These are phyloP conservation scores for Clitocybe nebularis DNA, from an alignment of 1,284 basidiomycete species.

Conservation along the genomic window DNA sequence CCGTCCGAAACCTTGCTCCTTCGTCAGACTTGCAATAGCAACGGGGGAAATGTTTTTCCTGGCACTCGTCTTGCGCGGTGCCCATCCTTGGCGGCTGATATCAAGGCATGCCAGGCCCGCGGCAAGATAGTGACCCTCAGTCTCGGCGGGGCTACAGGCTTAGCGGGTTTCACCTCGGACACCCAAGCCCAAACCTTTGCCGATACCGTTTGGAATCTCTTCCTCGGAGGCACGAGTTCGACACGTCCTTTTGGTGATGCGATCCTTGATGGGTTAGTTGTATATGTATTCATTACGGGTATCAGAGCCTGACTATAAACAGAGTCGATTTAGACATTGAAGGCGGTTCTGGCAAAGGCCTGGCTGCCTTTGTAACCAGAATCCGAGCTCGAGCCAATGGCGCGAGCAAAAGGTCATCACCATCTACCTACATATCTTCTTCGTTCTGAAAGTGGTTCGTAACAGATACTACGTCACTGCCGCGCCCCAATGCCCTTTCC, in stretches of 20 bases:
- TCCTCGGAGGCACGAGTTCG: slow-evolving; percentile 54
- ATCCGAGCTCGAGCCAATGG: slow-evolving; percentile 44
- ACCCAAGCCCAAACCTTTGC: slow-evolving; percentile 50
- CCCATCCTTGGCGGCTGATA: slow-evolving; percentile 48
- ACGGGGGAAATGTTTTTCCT: slow-evolving; percentile 38
- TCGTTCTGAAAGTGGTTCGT: not conserved
- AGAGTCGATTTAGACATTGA: slow-evolving; percentile 69
- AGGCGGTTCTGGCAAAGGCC: slow-evolving; percentile 49
- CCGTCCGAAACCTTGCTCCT: not conserved
- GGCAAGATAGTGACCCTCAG: slow-evolving; percentile 66
- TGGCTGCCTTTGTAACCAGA: slow-evolving; percentile 51
- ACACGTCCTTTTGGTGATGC: slow-evolving; percentile 60
- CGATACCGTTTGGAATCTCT: slow-evolving; percentile 60
- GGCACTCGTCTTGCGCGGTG: slow-evolving; percentile 61
- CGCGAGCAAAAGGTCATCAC: slow-evolving; percentile 46
- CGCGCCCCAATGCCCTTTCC: slow-evolving; percentile 67
- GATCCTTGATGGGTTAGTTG: slow-evolving; percentile 58
- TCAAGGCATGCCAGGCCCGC: slow-evolving; percentile 55
- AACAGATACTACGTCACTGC: slow-evolving; percentile 63
- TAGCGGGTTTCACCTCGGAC: slow-evolving; percentile 48
- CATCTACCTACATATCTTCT: not conserved
- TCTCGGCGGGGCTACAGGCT: slow-evolving; percentile 59
- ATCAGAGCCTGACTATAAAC: slow-evolving; percentile 1
- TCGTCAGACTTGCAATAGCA: slow-evolving; percentile 46
- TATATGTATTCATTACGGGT: not conserved